Evolutionary conservation across 805 yeast genomes (phyloP).

Genomic region (Starmerella floris): DNA sequence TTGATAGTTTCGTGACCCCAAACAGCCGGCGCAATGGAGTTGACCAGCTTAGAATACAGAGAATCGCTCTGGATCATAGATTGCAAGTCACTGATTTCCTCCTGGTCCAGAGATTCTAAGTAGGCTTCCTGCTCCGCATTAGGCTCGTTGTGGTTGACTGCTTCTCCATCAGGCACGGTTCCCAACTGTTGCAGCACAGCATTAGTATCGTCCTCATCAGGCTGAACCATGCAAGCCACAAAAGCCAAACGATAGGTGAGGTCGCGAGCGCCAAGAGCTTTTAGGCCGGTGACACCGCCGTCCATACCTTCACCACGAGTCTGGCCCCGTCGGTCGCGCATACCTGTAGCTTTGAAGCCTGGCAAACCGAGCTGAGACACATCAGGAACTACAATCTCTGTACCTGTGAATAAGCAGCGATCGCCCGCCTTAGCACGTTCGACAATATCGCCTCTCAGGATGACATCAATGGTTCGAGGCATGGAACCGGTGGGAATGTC

Average conservation of each 20-base stretch:
- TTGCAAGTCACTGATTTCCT: conserved; percentile 72
- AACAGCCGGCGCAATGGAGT: conserved; percentile 88
- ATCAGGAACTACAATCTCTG: conserved; percentile 90
- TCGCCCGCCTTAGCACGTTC: conserved; percentile 97
- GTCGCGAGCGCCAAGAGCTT: conserved; percentile 85
- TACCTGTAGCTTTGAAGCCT: conserved; percentile 77
- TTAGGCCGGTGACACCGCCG: conserved; percentile 80
- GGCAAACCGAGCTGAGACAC: conserved; percentile 88
- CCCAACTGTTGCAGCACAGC: conserved; percentile 10
- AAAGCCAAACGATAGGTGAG: conserved; percentile 84
- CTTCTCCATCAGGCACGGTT: conserved; percentile 28
- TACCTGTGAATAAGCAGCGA: conserved; percentile 83
- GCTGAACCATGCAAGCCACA: conserved; percentile 77
- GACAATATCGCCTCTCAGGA: conserved; percentile 83
- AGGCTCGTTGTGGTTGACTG: conserved; percentile 43
- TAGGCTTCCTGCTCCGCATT: conserved; percentile 70
- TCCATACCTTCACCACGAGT: conserved; percentile 55
- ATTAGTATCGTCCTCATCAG: conserved; percentile 29
- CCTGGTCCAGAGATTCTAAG: conserved; percentile 60
- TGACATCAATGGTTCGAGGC: conserved; percentile 93
- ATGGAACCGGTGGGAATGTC: conserved; percentile 97
- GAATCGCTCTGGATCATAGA: conserved; percentile 84
- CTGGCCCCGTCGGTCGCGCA: conserved; percentile 49
- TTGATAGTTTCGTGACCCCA: conserved; percentile 91
- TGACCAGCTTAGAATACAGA: conserved; percentile 69